Percentiles rank a stretch among this genome's conserved stretches.
Conservation (phyloP, 2,329 filamentous ascomycete species). For the Penicillium sp. region DNA sequence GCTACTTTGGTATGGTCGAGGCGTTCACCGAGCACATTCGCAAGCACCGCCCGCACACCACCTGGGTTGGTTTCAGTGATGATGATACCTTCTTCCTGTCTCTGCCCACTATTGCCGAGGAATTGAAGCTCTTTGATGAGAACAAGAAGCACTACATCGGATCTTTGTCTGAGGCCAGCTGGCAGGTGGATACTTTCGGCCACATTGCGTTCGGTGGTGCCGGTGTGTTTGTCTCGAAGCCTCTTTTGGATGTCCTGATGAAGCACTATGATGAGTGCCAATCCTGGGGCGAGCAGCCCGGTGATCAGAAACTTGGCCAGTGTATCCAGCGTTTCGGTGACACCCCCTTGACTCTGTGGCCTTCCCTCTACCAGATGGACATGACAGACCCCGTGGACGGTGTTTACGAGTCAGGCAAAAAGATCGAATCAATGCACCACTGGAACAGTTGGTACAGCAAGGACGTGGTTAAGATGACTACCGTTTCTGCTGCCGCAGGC, state of each 20-base stretch:
- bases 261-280: slow-evolving; percentile 43
- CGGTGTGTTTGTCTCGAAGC: slow-evolving; percentile 44
- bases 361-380: slow-evolving; percentile 46
- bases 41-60: slow-evolving; percentile 39
- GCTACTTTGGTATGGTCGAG: slow-evolving; percentile 44
- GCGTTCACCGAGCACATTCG: slow-evolving; percentile 41
- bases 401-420: slow-evolving; percentile 44
- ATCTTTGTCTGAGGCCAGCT: slow-evolving; percentile 43
- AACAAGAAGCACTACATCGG: slow-evolving; percentile 45
- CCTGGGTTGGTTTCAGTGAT: slow-evolving; percentile 44
- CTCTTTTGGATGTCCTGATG: slow-evolving; percentile 39
- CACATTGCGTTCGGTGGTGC: slow-evolving; percentile 45
- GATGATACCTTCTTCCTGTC: slow-evolving; percentile 46
- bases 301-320: slow-evolving; percentile 45
- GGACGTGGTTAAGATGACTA: slow-evolving; percentile 46
- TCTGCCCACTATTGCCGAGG: slow-evolving; percentile 37
- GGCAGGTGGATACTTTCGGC: slow-evolving; percentile 45
- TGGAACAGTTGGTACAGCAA: slow-evolving; percentile 46
- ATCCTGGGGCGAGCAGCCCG: slow-evolving; percentile 42
- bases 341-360: slow-evolving; percentile 41
- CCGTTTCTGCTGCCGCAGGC: slow-evolving; percentile 41
- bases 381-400: slow-evolving; percentile 43
- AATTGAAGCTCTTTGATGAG: slow-evolving; percentile 39
- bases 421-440: slow-evolving; percentile 45
- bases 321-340: slow-evolving; percentile 43